Conservation (phyloP, 805 yeast genomes). For the Nakazawaea sp. region DNA sequence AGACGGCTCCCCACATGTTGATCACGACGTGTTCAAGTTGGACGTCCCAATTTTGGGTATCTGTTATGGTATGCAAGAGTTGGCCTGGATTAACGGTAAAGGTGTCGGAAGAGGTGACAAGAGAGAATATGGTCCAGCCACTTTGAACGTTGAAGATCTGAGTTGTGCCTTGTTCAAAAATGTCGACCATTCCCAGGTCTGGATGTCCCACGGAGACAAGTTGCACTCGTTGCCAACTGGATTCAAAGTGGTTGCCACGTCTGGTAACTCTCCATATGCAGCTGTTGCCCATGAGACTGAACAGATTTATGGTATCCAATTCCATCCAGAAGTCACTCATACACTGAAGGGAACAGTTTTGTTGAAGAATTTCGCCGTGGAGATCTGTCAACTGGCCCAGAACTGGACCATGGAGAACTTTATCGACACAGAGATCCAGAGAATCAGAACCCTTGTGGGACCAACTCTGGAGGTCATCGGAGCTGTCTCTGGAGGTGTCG, state of each 20-base stretch:
- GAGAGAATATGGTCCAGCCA: slow-evolving; percentile 97
- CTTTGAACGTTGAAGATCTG: slow-evolving; percentile 65
- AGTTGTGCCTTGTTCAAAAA: slow-evolving; percentile 72
- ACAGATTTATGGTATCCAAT: slow-evolving; percentile 89
- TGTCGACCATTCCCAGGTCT: slow-evolving; percentile 90
- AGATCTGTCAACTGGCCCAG: slow-evolving; percentile 77
- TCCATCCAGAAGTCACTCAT: slow-evolving; percentile 99
- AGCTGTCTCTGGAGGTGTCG: slow-evolving; percentile 99
- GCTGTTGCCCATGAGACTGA: slow-evolving; percentile 76
- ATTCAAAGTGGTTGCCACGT: slow-evolving; percentile 81
- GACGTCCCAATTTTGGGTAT: slow-evolving; percentile 94
- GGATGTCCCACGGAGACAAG: slow-evolving; percentile 99
- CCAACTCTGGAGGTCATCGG: slow-evolving; percentile 98
- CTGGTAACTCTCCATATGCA: slow-evolving; percentile 93
- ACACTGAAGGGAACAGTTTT: slow-evolving; percentile 84
- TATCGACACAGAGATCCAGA: slow-evolving; percentile 90
- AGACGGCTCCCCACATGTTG: slow-evolving; percentile 95
- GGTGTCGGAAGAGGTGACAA: slow-evolving; percentile 94
- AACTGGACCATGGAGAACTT: slow-evolving; percentile 99
- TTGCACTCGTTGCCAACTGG: slow-evolving; percentile 85
- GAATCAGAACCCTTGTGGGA: slow-evolving; percentile 88
- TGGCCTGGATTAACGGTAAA: slow-evolving; percentile 96
- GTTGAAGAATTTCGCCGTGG: slow-evolving; percentile 87
- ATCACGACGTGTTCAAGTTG: slow-evolving; percentile 84
- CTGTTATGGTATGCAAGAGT: slow-evolving; percentile 98